Conservation (phyloP, 2,329 filamentous ascomycete genomes). For the Neonectria ditissima region DNA sequence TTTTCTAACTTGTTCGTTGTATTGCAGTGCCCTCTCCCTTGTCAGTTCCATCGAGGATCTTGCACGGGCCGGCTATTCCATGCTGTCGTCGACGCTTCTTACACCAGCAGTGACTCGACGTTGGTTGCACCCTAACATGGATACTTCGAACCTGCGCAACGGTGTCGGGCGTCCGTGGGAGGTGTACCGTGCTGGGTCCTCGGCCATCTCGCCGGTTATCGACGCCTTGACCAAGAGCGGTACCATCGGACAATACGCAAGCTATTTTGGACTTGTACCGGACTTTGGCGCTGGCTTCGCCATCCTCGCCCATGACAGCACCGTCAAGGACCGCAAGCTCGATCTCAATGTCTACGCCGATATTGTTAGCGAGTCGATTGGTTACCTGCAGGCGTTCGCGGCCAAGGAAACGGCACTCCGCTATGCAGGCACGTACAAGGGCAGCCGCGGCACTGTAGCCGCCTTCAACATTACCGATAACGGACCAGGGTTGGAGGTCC, state of each 20-base stretch:
- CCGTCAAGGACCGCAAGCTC: slow-evolving; percentile 34
- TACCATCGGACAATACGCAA: slow-evolving; percentile 44
- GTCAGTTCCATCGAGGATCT: slow-evolving; percentile 37
- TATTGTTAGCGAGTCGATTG: slow-evolving; percentile 43
- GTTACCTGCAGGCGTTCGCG: slow-evolving; percentile 18
- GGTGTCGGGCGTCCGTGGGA: slow-evolving; percentile 51
- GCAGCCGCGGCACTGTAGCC: background rate
- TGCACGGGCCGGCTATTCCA: slow-evolving; percentile 34
- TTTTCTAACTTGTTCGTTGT: accelerated
- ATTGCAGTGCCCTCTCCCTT: slow-evolving; percentile 30
- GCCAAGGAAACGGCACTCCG: slow-evolving; percentile 27
- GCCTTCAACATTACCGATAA: slow-evolving; percentile 32
- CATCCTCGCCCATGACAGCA: slow-evolving; percentile 49
- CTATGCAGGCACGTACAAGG: slow-evolving; percentile 26
- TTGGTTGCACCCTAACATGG: slow-evolving; percentile 46
- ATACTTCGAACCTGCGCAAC: slow-evolving; percentile 51
- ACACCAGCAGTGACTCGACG: slow-evolving; percentile 42
- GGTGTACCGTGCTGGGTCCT: slow-evolving; percentile 44
- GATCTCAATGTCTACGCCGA: slow-evolving; percentile 52
- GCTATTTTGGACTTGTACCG: slow-evolving; percentile 35
- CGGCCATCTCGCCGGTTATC: slow-evolving; percentile 39
- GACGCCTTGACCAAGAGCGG: slow-evolving; percentile 47
- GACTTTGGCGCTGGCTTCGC: slow-evolving; percentile 47
- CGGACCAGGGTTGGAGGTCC: slow-evolving; percentile 44
- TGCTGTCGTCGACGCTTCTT: slow-evolving; percentile 38